Evolutionary conservation across 768 basidiomycete species (phyloP).

Genomic region (Rossbeevera mucosa): DNA sequence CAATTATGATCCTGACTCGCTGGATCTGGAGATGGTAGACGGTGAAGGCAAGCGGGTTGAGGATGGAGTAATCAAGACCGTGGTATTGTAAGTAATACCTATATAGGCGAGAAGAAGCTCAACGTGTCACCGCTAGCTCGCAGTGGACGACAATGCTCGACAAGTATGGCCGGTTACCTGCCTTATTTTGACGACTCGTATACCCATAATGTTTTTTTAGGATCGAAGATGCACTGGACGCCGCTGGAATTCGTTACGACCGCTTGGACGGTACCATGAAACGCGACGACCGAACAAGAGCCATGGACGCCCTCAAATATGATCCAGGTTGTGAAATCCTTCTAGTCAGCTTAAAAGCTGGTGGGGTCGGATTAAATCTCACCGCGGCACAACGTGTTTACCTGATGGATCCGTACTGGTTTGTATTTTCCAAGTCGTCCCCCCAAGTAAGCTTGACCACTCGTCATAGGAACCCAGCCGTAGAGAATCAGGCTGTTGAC

Average conservation of each 20-base stretch:
- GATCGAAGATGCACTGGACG: conserved; percentile 85
- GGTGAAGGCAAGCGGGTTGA: conserved; percentile 65
- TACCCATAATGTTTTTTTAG: conserved; percentile 34
- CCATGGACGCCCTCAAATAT: conserved; percentile 88
- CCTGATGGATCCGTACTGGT: conserved; percentile 97
- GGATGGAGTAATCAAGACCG: conserved; percentile 77
- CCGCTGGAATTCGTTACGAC: conserved; percentile 79
- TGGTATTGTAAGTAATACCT: conserved; percentile 78
- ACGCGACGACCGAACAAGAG: conserved; percentile 84
- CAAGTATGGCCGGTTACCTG: conserved; percentile 45
- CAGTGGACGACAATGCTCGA: conserved; percentile 96
- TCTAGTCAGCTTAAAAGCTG: conserved; percentile 92
- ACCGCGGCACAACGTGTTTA: conserved; percentile 93
- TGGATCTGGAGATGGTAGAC: conserved; percentile 78
- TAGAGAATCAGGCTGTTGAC: conserved; percentile 97
- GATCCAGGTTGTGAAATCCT: conserved; percentile 92
- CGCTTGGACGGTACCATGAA: conserved; percentile 98
- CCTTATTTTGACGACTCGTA: not conserved
- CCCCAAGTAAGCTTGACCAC: not conserved
- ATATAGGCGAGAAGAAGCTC: conserved; percentile 12
- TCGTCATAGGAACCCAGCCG: conserved; percentile 80
- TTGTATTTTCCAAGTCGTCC: conserved; percentile 9
- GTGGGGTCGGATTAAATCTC: conserved; percentile 94
- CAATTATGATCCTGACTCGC: conserved; percentile 75
- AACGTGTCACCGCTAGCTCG: conserved; percentile 47